Evolutionary conservation across 164 flowering plant species (phyloP).

Genomic region (Paratinospora sagittata): DNA sequence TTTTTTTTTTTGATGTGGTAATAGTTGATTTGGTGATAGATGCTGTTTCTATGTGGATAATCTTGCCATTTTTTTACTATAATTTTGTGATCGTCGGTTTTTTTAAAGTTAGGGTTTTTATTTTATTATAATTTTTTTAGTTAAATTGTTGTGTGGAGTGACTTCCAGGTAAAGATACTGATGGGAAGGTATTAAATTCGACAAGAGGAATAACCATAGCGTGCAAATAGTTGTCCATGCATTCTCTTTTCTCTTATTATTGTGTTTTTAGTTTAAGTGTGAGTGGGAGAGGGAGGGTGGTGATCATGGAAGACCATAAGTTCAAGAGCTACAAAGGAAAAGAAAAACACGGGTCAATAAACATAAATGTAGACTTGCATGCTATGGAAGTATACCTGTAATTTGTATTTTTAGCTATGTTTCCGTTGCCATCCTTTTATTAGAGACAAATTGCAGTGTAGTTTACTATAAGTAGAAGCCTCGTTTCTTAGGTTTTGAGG

Average conservation of each 20-base stretch:
- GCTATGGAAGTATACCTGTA: background rate
- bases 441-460: background rate
- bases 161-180: too few relatives aligned
- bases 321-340: too few relatives aligned
- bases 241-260: too few relatives aligned
- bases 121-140: background rate
- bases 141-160: background rate
- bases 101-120: background rate
- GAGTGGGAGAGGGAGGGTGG: too few relatives aligned
- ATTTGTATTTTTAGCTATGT: background rate
- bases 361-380: background rate
- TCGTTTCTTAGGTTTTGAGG: background rate
- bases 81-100: background rate
- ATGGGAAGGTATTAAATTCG: too few relatives aligned
- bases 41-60: background rate
- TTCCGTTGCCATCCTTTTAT: background rate
- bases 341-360: too few relatives aligned
- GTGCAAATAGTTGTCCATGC: too few relatives aligned
- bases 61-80: background rate
- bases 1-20: background rate
- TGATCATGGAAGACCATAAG: too few relatives aligned
- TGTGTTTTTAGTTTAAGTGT: too few relatives aligned
- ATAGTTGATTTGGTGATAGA: background rate
- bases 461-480: background rate
- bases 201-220: too few relatives aligned